Evolutionary conservation across 1,139 yeast genomes (phyloP), one percentile per base, ranked within the genome.

Genomic region (Pichia sp.): DNA sequence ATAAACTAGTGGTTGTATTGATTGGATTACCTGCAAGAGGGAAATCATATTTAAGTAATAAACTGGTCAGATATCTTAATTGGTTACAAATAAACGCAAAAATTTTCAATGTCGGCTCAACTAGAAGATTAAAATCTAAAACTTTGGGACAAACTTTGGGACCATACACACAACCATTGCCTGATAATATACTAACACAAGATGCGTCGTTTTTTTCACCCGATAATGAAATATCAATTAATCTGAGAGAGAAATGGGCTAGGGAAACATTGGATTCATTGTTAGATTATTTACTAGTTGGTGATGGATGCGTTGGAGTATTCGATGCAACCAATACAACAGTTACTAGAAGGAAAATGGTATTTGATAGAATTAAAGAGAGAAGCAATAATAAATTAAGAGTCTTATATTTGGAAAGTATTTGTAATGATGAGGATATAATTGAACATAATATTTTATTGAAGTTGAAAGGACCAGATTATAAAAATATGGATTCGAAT

Each of bases 261-360:
- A 84, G 87, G 83, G 96, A 91, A 59, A 93, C 98, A 0, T 73
- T 93, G 54, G 95, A 89, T 56, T 87, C 86, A 63, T 70, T 93
- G 56, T 73, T 93, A 42, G 95, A 89, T 62, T 91, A 87, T 67
- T 79, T 93, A 7, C 69, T 89, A 50, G 76, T 79, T 30, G 96
- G 91, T 0, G 80, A 83, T 34, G 98, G 98, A 2, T 84, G 91
- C 5, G 97, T 91, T 16, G 99, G 97, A 2, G 89, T 93, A 18
- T 84, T 93, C 63, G 99, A 93, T 70, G 98, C 98, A 1, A 90
- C 96, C 6, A 93, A 93, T 67, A 87, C 96, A 2, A 93, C 97
- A 1, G 81, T 80, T 53, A 75, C 73, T 14, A 76, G 98, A 56
- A 75, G 98, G 57, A 71, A 73, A 51, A 77, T 80, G 64, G 91